Conservation (phyloP, 495 filamentous ascomycete species). For the Aspergillus diversus region DNA sequence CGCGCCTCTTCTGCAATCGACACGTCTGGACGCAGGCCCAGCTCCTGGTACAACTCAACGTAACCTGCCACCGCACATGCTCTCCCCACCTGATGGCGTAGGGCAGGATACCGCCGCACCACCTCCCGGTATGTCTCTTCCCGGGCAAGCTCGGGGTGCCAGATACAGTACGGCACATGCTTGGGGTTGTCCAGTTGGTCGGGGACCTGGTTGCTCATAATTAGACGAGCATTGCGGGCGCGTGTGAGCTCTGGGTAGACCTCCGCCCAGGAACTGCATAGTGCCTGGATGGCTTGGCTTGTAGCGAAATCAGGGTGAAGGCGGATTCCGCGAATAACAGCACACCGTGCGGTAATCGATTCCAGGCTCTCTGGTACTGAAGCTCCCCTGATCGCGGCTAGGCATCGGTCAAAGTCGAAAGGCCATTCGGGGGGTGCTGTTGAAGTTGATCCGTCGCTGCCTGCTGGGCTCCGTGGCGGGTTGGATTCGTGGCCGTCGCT, state of each 20-base stretch:
- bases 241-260: conserved; percentile 16
- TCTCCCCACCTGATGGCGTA: conserved; percentile 33
- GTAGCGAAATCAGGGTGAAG: neutral
- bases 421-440: neutral
- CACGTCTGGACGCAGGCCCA: conserved; percentile 33
- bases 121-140: conserved; percentile 35
- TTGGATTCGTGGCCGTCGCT: too few relatives aligned
- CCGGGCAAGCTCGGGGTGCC: conserved; percentile 39
- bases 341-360: neutral
- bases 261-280: too few relatives aligned
- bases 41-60: conserved; percentile 31
- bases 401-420: neutral
- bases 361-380: neutral
- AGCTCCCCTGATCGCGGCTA: neutral
- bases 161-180: conserved; percentile 46
- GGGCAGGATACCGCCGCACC: conserved; percentile 23
- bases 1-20: conserved; percentile 36
- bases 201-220: conserved; percentile 45
- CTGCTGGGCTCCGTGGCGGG: too few relatives aligned
- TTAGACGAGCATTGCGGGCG: conserved; percentile 40
- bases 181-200: conserved; percentile 31
- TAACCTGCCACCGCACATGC: conserved; percentile 38
- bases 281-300: neutral
- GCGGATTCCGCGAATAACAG: conserved; percentile 2
- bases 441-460: too few relatives aligned